Percentiles rank a stretch among this genome's conserved stretches.
These are phyloP conservation scores for Nicotiana undulata DNA, from an alignment of 257 asterid species.

Conservation along the genomic window DNA sequence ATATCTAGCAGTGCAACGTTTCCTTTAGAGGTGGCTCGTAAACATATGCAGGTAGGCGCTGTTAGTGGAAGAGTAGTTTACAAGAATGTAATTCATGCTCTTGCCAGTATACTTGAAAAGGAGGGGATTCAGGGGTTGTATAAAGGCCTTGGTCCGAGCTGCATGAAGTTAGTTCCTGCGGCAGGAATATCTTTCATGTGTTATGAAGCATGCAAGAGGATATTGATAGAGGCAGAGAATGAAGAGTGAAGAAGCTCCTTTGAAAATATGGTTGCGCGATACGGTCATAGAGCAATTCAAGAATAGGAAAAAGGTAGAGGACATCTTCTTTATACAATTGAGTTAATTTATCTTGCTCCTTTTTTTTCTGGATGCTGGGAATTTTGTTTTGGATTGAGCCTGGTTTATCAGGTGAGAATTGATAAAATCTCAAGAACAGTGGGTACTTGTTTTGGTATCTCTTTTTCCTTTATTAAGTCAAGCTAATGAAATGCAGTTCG, in stretches of 20 bases:
- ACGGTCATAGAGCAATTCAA: neutral
- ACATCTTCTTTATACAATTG: constrained; percentile 17
- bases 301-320: constrained; percentile 1
- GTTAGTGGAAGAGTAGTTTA: constrained; percentile 82
- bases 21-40: constrained; percentile 93
- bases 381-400: constrained; percentile 13
- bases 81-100: constrained; percentile 81
- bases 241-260: constrained; percentile 27
- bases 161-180: constrained; percentile 86
- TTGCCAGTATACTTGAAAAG: constrained; percentile 61
- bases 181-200: constrained; percentile 99
- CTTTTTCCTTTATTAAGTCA: neutral
- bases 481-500: neutral
- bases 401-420: constrained; percentile 11
- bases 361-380: neutral
- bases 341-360: neutral
- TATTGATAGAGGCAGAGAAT: constrained; percentile 65
- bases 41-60: constrained; percentile 93
- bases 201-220: constrained; percentile 86
- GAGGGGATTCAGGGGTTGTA: constrained; percentile 82
- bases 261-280: constrained; percentile 7
- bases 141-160: constrained; percentile 89
- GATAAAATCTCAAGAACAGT: neutral
- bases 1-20: constrained; percentile 90
- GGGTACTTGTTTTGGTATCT: constrained; percentile 6